Evolutionary conservation across 257 asterid genomes (phyloP).

Genomic region (Solanum clarkiae): DNA sequence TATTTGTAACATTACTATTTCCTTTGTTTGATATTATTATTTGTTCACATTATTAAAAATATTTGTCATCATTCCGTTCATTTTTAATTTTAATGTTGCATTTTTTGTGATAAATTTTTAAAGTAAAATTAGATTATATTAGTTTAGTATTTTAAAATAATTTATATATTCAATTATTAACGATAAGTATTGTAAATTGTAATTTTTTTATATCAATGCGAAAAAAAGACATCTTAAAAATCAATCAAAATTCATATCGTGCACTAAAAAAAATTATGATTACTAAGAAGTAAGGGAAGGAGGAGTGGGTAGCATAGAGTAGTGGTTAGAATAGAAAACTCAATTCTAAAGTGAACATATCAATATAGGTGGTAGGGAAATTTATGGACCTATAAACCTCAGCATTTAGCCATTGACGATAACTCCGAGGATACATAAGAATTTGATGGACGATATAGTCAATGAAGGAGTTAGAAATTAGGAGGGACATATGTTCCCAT

Average conservation of each 20-base stretch:
- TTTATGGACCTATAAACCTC: neutral
- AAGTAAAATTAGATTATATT: no score
- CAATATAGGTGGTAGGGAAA: neutral
- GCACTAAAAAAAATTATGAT: no score
- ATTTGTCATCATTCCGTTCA: neutral
- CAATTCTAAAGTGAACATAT: neutral
- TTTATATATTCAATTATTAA: no score
- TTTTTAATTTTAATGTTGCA: no score
- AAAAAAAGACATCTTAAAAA: no score
- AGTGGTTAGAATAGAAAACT: neutral
- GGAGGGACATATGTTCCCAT: neutral
- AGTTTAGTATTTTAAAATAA: no score
- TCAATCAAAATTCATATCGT: no score
- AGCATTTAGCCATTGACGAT: neutral
- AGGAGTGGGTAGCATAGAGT: no score
- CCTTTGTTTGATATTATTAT: neutral
- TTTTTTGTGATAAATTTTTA: no score
- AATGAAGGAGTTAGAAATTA: neutral
- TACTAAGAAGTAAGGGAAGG: no score
- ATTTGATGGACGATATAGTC: neutral
- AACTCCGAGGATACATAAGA: neutral
- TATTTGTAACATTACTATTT: neutral
- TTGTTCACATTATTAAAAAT: neutral
- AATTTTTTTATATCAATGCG: no score
- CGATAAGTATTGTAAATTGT: no score